Evolutionary conservation across 495 filamentous ascomycete genomes (phyloP), one percentile per base, ranked within the genome.

Genomic region (Penicillium psychrofluorescens): DNA sequence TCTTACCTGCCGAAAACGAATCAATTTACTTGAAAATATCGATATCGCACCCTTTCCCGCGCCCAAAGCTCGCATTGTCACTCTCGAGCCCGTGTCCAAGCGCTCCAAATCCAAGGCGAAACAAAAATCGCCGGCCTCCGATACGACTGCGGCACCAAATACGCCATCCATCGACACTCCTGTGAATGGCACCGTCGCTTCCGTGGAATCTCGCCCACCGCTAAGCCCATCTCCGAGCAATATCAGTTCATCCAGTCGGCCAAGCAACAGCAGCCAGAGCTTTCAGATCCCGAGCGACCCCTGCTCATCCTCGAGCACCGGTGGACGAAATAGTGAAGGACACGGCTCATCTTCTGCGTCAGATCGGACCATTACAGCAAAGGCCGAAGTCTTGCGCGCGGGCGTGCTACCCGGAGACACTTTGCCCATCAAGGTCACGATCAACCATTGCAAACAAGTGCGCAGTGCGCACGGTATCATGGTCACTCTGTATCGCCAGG

Each of bases 381-480:
- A 81, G n/a, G 78, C 92, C 38, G 87, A 95, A 54, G 63, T 95
- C 14, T 65, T 83, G 37, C 85, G 84, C 64, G 82, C 84, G 8
- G 92, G 94, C 41, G 90, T 84, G 62, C 75, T 98, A 14, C 81
- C 86, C 1, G 92, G 92, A 11, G 92, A 97, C 51, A 77, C 76
- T 13, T 68, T 98, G 16, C 79, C 86, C 1, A 71, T 98, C 34
- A 85, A 79, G 54, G 81, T 96, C 42, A 80, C 75, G 0, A 81
- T 98, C 46, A 81, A 86, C 54, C 94, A 96, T 53, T 88, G 78
- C 38, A 91, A 90, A 53, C 78, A 79, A 40, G 82, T 96, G 56
- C 88, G 86, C 58, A 96, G 86, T 56, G 71, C 95, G 67, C 84
- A 90, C 52, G 92, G 92, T 0, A 85, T 96, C 39, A 92, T 98